Evolutionary conservation across 202 grass and related monocot genomes (phyloP).

Genomic region (Zoysia matrella): DNA sequence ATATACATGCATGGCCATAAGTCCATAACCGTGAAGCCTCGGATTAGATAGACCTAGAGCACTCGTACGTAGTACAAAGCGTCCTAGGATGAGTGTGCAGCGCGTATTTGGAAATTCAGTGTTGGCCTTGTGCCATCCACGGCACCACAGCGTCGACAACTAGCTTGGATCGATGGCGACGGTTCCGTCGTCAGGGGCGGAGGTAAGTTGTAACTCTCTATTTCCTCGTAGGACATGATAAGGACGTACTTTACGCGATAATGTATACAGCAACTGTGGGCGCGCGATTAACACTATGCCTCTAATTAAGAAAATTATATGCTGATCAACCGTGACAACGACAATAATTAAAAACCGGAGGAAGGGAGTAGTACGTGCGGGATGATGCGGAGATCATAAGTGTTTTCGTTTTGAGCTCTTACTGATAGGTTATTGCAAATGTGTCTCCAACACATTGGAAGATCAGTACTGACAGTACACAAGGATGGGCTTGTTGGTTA

Average conservation of each 20-base stretch:
- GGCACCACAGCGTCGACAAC: background rate
- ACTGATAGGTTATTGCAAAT: conserved; percentile 1
- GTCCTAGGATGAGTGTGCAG: background rate
- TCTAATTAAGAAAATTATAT: no score
- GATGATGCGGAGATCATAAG: conserved; percentile 12
- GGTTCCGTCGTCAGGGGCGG: background rate
- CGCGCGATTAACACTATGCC: background rate
- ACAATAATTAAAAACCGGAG: no score
- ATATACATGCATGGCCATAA: no score
- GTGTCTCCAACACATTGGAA: no score
- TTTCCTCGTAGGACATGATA: conserved; percentile 17
- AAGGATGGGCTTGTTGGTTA: background rate
- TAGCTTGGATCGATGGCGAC: background rate
- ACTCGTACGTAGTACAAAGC: conserved; percentile 9
- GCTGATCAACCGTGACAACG: no score
- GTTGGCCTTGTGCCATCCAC: background rate
- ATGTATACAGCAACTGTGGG: background rate
- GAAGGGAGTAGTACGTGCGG: background rate
- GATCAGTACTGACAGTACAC: conserved; percentile 8
- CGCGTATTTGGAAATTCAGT: no score
- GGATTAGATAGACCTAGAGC: conserved; percentile 5
- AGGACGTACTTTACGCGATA: background rate
- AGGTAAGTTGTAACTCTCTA: background rate
- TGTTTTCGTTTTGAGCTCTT: background rate
- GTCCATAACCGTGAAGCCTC: background rate